Evolutionary conservation across 352 stramenopile species (phyloP), one percentile per base, ranked within the genome.

Genomic region (Phytopythium aichiense): DNA sequence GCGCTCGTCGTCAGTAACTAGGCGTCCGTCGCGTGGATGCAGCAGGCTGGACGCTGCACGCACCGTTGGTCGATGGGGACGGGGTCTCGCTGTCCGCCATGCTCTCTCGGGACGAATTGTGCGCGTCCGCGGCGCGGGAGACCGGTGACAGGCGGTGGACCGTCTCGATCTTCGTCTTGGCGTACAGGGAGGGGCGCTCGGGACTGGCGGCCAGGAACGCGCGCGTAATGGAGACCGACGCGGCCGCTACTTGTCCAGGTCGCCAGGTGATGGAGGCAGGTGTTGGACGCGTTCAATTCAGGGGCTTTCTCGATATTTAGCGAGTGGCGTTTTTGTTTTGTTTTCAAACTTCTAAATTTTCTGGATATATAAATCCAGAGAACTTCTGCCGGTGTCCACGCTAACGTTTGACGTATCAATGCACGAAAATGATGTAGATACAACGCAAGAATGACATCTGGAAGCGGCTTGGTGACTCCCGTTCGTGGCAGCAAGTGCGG

Each of bases 31-130:
- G 28, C 28, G 28, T 31, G 28, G 28, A 31, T 31, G 28, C 0
- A 31, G 28, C 5, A 23, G 40, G 6, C 15, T 20, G 11, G 46
- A 52, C 11, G 12, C 40, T 1, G 23, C n/a, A 33, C 46, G 46
- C n/a, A 52, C 46, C 46, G 28, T 52, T 52, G 46, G 46, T 20
- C 12, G 46, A 23, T 6, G 46, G n/a, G 1, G 46, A 23, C 23
- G 46, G 9, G 46, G 46, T 25, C 23, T 52, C n/a, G 46, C 22
- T 33, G 46, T 52, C 46, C 46, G 46, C 46, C 46, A 52, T 52
- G 46, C 22, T 30, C 46, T 33, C 4, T 11, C 46, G 46, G 11
- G 46, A 0, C 3, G 22, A 33, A 11, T 31, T 52, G 18, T 33
- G 46, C 22, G 46, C 7, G 13, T 12, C 11, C 18, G 46, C 20